Evolutionary conservation across 768 basidiomycete genomes (phyloP).

Genomic region (Leucosporidium scottii): DNA sequence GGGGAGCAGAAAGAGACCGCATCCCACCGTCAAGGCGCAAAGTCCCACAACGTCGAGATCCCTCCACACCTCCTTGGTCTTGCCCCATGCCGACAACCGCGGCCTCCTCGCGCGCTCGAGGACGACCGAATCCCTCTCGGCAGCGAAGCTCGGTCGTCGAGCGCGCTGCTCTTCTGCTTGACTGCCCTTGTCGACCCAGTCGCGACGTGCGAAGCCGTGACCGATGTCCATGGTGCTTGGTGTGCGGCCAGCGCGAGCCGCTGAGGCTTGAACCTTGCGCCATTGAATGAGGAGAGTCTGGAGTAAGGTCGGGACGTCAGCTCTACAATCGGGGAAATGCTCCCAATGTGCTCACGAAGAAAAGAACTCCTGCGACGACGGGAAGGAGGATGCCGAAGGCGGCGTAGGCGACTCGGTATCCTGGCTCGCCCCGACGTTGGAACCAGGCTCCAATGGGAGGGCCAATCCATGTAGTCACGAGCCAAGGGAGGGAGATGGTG

Average conservation of each 20-base stretch:
- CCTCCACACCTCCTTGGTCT: constrained; percentile 23
- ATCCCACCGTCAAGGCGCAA: constrained; percentile 25
- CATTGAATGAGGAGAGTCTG: no score
- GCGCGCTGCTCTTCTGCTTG: no score
- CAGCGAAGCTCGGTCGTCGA: no score
- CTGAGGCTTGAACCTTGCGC: no score
- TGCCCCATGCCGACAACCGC: not conserved
- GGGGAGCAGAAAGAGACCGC: constrained; percentile 30
- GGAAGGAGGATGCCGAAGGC: constrained; percentile 35
- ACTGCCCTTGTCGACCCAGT: not conserved
- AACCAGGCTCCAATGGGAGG: constrained; percentile 32
- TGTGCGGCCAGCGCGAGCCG: no score
- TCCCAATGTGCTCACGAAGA: not conserved
- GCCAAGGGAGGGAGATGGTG: constrained; percentile 38
- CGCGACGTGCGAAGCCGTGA: not conserved
- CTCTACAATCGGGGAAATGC: no score
- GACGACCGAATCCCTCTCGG: no score
- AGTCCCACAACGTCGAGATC: constrained; percentile 33
- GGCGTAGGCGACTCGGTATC: constrained; percentile 35
- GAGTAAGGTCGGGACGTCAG: no score
- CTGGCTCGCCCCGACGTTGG: constrained; percentile 28
- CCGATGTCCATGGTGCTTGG: no score
- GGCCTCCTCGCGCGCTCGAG: not conserved
- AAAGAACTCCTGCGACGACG: constrained; percentile 25
- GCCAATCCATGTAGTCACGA: constrained; percentile 36